Percentiles rank a stretch among this genome's conserved stretches.
Evolutionary conservation across 148 eudicot genomes (phyloP).

Genomic region (Fagopyrum tataricum): DNA sequence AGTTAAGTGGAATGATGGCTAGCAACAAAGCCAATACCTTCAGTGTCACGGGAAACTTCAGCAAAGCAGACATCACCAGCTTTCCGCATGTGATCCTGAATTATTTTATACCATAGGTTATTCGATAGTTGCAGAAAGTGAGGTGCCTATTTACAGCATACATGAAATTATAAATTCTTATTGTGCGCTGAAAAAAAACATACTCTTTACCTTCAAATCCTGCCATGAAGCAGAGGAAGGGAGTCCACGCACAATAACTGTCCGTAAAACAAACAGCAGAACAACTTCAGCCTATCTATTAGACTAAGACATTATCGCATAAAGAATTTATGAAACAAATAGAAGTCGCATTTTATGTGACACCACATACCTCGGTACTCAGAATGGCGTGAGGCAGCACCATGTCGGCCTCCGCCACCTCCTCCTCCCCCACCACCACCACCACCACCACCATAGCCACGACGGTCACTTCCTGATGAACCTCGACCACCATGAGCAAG

Average conservation of each 20-base stretch:
- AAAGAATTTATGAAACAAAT: not conserved
- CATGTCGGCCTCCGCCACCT: slow-evolving; percentile 34
- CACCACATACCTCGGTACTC: slow-evolving; percentile 61
- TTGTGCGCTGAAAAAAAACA: too few relatives aligned
- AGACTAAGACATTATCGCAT: not conserved
- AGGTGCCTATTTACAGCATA: not conserved
- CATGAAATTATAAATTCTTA: not conserved
- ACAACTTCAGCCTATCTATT: not conserved
- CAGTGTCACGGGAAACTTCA: slow-evolving; percentile 84
- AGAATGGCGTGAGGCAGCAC: slow-evolving; percentile 73
- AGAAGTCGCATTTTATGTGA: not conserved
- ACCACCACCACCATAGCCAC: slow-evolving; percentile 42
- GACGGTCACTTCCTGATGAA: slow-evolving; percentile 80
- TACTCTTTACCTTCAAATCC: slow-evolving; percentile 70
- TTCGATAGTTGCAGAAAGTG: not conserved
- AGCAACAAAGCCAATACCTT: slow-evolving; percentile 24
- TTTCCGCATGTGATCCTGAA: slow-evolving; percentile 98
- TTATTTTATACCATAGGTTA: not conserved
- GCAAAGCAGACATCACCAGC: slow-evolving; percentile 99
- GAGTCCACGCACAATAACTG: slow-evolving; percentile 91
- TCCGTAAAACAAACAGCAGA: slow-evolving; percentile 8
- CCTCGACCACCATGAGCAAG: slow-evolving; percentile 99
- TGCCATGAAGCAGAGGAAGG: slow-evolving; percentile 99
- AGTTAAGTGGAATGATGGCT: not conserved
- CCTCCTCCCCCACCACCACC: slow-evolving; percentile 28